Percentiles rank a stretch among this genome's conserved stretches.
Evolutionary conservation across 441 rosid genomes (phyloP).

Genomic region (Mallotus repandus): DNA sequence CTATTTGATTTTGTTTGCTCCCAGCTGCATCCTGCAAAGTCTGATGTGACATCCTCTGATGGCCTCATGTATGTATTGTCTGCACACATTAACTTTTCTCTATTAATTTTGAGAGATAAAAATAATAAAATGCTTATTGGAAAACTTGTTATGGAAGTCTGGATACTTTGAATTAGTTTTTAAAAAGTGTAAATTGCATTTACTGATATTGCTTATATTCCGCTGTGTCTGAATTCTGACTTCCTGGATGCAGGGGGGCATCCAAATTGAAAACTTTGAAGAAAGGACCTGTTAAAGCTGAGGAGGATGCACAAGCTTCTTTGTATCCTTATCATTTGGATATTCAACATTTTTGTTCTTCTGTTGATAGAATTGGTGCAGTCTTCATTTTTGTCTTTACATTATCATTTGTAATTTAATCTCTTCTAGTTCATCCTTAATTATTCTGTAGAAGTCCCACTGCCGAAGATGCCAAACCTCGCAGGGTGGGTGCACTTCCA

Average conservation of each 20-base stretch:
- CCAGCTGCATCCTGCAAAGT: constrained; percentile 58
- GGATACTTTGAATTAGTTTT: constrained; percentile 5
- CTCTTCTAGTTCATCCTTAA: constrained; percentile 35
- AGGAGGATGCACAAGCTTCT: constrained; percentile 56
- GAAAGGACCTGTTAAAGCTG: constrained; percentile 56
- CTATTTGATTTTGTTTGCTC: constrained; percentile 30
- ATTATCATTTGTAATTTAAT: constrained; percentile 5
- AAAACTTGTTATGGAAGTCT: constrained; percentile 7
- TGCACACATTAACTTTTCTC: background rate
- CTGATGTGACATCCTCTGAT: constrained; percentile 47
- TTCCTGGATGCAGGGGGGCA: constrained; percentile 61
- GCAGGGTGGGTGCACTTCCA: constrained; percentile 73
- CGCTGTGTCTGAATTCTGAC: constrained; percentile 27
- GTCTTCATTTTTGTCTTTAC: constrained; percentile 13
- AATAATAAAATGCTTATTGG: constrained; percentile 3
- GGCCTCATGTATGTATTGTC: constrained; percentile 48
- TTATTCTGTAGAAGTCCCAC: constrained; percentile 55
- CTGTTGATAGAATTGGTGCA: background rate
- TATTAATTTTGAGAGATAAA: background rate
- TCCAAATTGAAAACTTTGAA: constrained; percentile 54
- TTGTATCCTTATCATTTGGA: constrained; percentile 55
- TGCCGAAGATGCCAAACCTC: constrained; percentile 63
- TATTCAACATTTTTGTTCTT: constrained; percentile 15
- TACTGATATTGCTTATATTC: constrained; percentile 10
- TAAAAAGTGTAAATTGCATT: constrained; percentile 6